Evolutionary conservation across 169 alveolate species (phyloP).

Genomic region (Eimeria praecox): DNA sequence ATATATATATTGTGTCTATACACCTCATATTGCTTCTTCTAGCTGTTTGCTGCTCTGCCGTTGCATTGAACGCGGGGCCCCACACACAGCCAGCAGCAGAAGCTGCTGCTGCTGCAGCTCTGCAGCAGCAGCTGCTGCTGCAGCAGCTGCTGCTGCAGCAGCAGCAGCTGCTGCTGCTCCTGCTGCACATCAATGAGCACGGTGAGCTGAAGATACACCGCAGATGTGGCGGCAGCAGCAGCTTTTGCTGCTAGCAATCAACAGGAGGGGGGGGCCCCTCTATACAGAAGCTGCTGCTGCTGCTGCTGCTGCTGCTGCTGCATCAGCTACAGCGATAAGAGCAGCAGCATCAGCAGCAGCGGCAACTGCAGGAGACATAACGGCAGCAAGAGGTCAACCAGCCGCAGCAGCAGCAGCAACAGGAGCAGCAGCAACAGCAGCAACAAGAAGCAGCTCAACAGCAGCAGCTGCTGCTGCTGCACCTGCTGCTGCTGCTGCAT

Average conservation of each 20-base stretch:
- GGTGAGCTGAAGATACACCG: no score
- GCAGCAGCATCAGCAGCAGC: conserved; percentile 35
- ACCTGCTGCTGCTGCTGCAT: background rate
- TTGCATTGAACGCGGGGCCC: no score
- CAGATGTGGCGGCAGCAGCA: no score
- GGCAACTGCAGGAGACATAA: background rate
- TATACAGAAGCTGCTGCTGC: background rate
- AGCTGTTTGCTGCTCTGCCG: no score
- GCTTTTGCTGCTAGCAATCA: no score
- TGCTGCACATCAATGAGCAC: no score
- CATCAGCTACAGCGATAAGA: background rate
- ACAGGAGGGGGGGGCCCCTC: no score
- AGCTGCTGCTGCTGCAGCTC: background rate
- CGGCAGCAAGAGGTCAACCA: conserved; percentile 7
- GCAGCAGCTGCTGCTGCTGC: conserved; percentile 20
- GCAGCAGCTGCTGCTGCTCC: background rate
- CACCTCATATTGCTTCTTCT: no score
- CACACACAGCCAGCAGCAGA: no score
- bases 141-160: background rate
- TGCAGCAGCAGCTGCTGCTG: background rate
- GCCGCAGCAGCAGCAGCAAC: background rate
- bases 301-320: background rate
- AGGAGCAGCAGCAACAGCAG: background rate
- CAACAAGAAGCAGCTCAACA: background rate
- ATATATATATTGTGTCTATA: no score